phyloP scores from a whole-genome alignment of 2,329 filamentous ascomycete species.

The Berkeleyomyces rouxiae region DNA sequence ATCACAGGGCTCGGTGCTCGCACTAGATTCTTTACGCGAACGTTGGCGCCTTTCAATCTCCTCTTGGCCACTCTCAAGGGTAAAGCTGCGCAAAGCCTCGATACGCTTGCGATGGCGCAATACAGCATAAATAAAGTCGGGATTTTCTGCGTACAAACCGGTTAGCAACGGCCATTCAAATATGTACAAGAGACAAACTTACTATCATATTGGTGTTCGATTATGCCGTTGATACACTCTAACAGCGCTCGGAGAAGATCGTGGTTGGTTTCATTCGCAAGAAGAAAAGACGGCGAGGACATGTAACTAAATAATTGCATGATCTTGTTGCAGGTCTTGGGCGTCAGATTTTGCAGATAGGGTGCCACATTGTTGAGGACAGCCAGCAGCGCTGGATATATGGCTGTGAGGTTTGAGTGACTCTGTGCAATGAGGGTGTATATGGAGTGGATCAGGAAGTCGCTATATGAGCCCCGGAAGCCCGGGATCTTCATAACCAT shows the following conservation, averaged over 20 bases:
- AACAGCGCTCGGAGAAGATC: slow-evolving; percentile 62
- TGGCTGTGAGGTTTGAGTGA: slow-evolving; percentile 74
- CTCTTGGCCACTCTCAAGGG: slow-evolving; percentile 77
- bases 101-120: slow-evolving; percentile 68
- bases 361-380: slow-evolving; percentile 89
- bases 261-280: slow-evolving; percentile 87
- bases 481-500: slow-evolving; percentile 62
- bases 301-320: slow-evolving; percentile 81
- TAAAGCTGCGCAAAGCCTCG: slow-evolving; percentile 72
- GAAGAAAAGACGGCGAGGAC: slow-evolving; percentile 80
- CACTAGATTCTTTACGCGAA: slow-evolving; percentile 45
- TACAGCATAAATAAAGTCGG: slow-evolving; percentile 63
- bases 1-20: slow-evolving; percentile 34
- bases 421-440: slow-evolving; percentile 82
- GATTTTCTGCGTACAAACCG: slow-evolving; percentile 42
- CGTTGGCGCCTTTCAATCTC: slow-evolving; percentile 72
- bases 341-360: slow-evolving; percentile 61
- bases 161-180: neutral
- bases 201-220: slow-evolving; percentile 78
- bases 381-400: slow-evolving; percentile 81
- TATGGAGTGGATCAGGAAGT: slow-evolving; percentile 90
- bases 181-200: slow-evolving; percentile 21
- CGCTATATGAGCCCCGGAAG: slow-evolving; percentile 80
- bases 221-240: slow-evolving; percentile 74
- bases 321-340: slow-evolving; percentile 61